Evolutionary conservation across 495 filamentous ascomycete species (phyloP).

Genomic region (Xylaria acuta): DNA sequence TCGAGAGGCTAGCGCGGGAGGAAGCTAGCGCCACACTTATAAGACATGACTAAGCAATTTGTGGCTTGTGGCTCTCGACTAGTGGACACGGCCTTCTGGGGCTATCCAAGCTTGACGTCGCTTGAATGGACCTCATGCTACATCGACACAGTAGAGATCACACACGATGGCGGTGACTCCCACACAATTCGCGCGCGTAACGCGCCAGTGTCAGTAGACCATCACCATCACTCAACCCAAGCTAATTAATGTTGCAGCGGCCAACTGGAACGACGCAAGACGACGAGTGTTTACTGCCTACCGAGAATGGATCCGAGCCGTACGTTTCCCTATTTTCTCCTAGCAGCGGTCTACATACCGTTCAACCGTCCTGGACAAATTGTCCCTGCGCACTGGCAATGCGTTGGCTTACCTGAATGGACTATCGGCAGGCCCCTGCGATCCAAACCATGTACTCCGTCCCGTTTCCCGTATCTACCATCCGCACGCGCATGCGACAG

Average conservation of each 20-base stretch:
- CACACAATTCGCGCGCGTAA: slow-evolving; percentile 88
- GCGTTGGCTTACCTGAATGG: slow-evolving; percentile 23
- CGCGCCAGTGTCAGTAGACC: slow-evolving; percentile 79
- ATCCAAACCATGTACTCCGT: slow-evolving; percentile 96
- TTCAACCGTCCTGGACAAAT: background rate
- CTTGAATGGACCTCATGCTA: slow-evolving; percentile 35
- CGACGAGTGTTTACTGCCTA: slow-evolving; percentile 82
- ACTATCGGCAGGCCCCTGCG: slow-evolving; percentile 76
- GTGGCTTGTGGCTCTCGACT: slow-evolving; percentile 24
- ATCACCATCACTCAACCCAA: background rate
- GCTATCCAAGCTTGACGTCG: slow-evolving; percentile 29
- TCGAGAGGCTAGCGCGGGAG: background rate
- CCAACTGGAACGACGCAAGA: slow-evolving; percentile 86
- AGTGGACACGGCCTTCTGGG: slow-evolving; percentile 3
- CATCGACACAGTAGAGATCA: slow-evolving; percentile 29
- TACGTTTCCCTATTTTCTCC: slow-evolving; percentile 58
- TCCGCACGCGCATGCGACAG: slow-evolving; percentile 94
- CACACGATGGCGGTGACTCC: slow-evolving; percentile 74
- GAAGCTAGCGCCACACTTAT: slow-evolving; percentile 2
- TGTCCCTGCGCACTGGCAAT: background rate
- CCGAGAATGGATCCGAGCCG: slow-evolving; percentile 91
- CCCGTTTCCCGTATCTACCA: slow-evolving; percentile 81
- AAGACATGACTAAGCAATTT: slow-evolving; percentile 27
- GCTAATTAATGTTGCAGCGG: slow-evolving; percentile 60
- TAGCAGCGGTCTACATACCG: background rate